Base-by-base conservation (phyloP, 441 rosid species). In the Flueggea neowawraea region DNA sequence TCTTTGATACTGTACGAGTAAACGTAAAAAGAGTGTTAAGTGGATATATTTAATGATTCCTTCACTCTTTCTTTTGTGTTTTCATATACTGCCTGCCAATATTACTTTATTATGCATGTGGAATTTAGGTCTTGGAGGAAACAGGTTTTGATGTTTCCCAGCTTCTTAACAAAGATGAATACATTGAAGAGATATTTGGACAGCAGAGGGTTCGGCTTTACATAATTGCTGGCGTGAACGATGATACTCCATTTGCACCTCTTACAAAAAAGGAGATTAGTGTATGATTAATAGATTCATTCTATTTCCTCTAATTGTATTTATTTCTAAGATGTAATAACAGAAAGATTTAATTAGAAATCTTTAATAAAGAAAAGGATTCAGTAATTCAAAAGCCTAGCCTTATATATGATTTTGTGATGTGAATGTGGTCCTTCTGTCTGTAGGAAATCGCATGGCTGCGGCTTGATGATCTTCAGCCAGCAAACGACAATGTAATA, bases 391-490 rank as follows among this genome's bases (percentile, higher is more conserved):
- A 43, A 43, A 43, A 43, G 12, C 8, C 12, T 43, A 6, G 45
- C 10, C 10, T 54, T 16, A 31, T 54, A 16, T 12, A 54, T 54
- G 10, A 54, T 11, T 28, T 12, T 54, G 57, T 52, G 16, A 12
- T 75, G 60, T 55, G 54, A 68, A 59, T 56, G 56, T 22, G 15
- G 28, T 9, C 63, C 12, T 58, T 60, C 5, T 54, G 52, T 55
- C 62, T 76, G 76, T 76, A 91, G 99, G 98, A 95, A 85, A 95
- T 95, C 75, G 79, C 97, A 60, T 95, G 97, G 98, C 97, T 88
- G 31, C 81, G 91, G 14, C 82, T 91, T 55, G 98, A 95, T 77
- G 95, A 91, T 31, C 96, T 91, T 74, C 87, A 71, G 66, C 87
- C 98, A 52, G 90, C 83, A 68, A 86, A 74, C 68, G 79, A 69